Evolutionary conservation across 345 rosid genomes (phyloP).

Genomic region (Arabidopsis suecica): DNA sequence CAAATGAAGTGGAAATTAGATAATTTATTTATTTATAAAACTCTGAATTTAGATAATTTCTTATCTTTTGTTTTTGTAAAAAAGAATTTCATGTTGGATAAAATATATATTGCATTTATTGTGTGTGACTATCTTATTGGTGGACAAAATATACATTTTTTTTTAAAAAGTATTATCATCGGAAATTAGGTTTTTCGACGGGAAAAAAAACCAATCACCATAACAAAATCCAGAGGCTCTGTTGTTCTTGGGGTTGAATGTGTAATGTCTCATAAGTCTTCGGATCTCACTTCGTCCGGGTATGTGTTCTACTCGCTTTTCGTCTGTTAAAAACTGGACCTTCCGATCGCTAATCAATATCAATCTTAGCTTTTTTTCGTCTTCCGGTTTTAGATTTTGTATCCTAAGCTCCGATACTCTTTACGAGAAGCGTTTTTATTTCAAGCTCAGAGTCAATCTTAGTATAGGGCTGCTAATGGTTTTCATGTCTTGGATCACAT

Average conservation of each 20-base stretch:
- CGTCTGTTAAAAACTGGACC: neutral
- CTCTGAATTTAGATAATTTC: too few species aligned
- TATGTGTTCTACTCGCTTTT: slow-evolving; percentile 10
- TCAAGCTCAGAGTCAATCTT: slow-evolving; percentile 14
- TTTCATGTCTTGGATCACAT: neutral
- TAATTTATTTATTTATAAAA: too few species aligned
- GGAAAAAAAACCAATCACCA: neutral
- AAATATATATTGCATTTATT: too few species aligned
- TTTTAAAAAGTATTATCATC: too few species aligned
- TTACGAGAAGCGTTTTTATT: neutral
- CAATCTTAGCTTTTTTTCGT: neutral
- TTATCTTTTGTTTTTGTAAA: too few species aligned
- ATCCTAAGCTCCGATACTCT: neutral
- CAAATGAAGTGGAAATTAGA: too few species aligned
- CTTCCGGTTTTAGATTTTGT: neutral
- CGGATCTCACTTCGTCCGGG: slow-evolving; percentile 18
- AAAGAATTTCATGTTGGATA: too few species aligned
- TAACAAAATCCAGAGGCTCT: neutral
- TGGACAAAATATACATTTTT: too few species aligned
- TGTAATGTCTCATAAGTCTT: slow-evolving; percentile 4
- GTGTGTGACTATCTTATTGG: too few species aligned
- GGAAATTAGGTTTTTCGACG: neutral
- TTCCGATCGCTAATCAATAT: neutral
- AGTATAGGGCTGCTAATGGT: neutral
- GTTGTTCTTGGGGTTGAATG: neutral